Conservation (phyloP, 495 filamentous ascomycete species). For the Lepraria neglecta region DNA sequence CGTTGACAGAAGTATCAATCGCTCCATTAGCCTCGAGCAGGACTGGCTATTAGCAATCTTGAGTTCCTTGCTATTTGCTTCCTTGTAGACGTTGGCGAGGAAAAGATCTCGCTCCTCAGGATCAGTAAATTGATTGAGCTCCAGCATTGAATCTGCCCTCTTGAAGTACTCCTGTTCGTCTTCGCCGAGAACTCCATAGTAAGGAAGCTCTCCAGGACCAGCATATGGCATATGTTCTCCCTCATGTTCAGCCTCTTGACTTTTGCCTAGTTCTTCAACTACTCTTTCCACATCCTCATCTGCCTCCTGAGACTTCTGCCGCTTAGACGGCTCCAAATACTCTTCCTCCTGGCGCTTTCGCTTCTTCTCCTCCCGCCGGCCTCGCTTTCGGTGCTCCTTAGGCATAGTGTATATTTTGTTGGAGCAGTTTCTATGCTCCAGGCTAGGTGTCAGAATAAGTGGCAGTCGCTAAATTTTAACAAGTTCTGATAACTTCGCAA, state of each 20-base stretch:
- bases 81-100: conserved; percentile 74
- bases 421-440: too few relatives aligned
- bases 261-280: conserved; percentile 20
- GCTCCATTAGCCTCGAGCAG: conserved; percentile 87
- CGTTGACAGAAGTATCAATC: conserved; percentile 75
- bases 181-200: conserved; percentile 84
- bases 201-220: conserved; percentile 45
- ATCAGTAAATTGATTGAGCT: conserved; percentile 74
- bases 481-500: too few relatives aligned
- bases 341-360: conserved; percentile 36
- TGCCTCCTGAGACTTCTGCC: conserved; percentile 26
- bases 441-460: too few relatives aligned
- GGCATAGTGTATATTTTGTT: conserved; percentile 21
- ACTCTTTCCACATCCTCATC: conserved; percentile 20
- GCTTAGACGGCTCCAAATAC: conserved; percentile 23
- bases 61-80: conserved; percentile 85
- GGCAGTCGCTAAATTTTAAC: too few relatives aligned
- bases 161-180: conserved; percentile 94
- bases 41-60: conserved; percentile 94
- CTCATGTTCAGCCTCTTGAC: conserved; percentile 17
- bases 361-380: conserved; percentile 28
- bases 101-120: conserved; percentile 74
- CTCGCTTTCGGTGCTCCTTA: conserved; percentile 42
- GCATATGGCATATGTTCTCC: background rate
- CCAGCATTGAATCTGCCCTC: conserved; percentile 77